Percentiles rank a stretch among this genome's conserved stretches.
These are phyloP conservation scores for Xylaria sp. DNA, from an alignment of 2,329 filamentous ascomycete species.

Conservation along the genomic window DNA sequence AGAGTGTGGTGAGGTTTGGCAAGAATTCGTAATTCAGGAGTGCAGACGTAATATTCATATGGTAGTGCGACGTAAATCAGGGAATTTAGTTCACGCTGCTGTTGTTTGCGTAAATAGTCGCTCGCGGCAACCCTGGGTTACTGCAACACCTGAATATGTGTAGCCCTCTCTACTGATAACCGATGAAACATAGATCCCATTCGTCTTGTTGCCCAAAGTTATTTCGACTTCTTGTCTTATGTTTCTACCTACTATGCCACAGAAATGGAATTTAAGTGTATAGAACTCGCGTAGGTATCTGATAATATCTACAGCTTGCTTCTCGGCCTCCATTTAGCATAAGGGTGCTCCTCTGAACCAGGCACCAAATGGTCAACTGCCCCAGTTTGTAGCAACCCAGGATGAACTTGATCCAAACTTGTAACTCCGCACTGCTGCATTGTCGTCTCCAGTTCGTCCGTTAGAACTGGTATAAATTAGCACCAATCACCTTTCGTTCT, in stretches of 20 bases:
- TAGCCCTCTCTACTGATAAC: not conserved
- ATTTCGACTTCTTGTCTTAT: not conserved
- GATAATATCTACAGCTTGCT: constrained; percentile 42
- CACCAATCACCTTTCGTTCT: not conserved
- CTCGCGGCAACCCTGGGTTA: not conserved
- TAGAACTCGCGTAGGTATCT: not conserved
- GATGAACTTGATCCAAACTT: constrained; percentile 67
- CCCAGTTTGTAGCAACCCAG: constrained; percentile 68
- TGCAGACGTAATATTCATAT: not conserved
- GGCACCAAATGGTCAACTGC: constrained; percentile 60
- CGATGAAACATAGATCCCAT: not conserved
- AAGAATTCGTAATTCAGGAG: not conserved
- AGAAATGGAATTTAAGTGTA: not conserved
- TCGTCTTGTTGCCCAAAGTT: not conserved
- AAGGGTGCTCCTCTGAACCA: constrained; percentile 55
- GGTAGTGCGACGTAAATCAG: not conserved
- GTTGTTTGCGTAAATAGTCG: not conserved
- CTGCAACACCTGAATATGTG: not conserved
- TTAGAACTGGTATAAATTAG: constrained; percentile 53
- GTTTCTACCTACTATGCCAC: not conserved
- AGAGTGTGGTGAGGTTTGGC: not conserved
- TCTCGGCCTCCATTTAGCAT: constrained; percentile 53
- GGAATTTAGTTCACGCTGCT: not conserved
- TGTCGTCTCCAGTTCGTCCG: constrained; percentile 71
- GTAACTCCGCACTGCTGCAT: constrained; percentile 74